Conservation (phyloP, 805 yeast species). For the Brettanomyces sp. region DNA sequence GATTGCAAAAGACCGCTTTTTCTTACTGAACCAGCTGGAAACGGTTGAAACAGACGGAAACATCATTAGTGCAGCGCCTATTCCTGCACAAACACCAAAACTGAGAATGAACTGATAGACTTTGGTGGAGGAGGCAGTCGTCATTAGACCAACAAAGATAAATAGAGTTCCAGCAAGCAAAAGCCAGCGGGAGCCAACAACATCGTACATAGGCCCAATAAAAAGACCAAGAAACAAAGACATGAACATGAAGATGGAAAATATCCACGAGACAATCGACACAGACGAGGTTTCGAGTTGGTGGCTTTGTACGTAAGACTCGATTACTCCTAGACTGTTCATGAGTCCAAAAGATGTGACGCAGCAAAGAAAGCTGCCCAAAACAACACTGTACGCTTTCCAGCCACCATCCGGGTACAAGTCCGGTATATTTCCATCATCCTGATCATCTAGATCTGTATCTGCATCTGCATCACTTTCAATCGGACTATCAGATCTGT, state of each 20-base stretch:
- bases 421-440: constrained; percentile 11
- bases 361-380: constrained; percentile 51
- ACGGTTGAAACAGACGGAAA: constrained; percentile 55
- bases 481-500: no score
- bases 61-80: constrained; percentile 51
- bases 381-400: constrained; percentile 44
- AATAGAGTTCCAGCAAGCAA: constrained; percentile 38
- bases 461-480: no score
- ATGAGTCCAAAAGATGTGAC: constrained; percentile 46
- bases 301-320: constrained; percentile 47
- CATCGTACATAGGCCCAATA: constrained; percentile 47
- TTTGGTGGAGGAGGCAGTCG: constrained; percentile 36
- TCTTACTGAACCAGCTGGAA: constrained; percentile 52
- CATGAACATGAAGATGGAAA: constrained; percentile 46
- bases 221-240: constrained; percentile 32
- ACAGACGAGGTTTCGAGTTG: constrained; percentile 39
- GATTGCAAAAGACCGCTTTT: constrained; percentile 46
- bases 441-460: constrained; percentile 1
- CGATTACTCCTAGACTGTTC: constrained; percentile 53
- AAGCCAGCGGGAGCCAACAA: constrained; percentile 44
- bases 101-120: constrained; percentile 56
- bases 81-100: constrained; percentile 47
- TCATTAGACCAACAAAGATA: constrained; percentile 14
- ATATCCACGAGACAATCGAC: constrained; percentile 56
- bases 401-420: constrained; percentile 54